phyloP scores from a whole-genome alignment of 1,284 basidiomycete genomes.

The Sporisorium sorghi region DNA sequence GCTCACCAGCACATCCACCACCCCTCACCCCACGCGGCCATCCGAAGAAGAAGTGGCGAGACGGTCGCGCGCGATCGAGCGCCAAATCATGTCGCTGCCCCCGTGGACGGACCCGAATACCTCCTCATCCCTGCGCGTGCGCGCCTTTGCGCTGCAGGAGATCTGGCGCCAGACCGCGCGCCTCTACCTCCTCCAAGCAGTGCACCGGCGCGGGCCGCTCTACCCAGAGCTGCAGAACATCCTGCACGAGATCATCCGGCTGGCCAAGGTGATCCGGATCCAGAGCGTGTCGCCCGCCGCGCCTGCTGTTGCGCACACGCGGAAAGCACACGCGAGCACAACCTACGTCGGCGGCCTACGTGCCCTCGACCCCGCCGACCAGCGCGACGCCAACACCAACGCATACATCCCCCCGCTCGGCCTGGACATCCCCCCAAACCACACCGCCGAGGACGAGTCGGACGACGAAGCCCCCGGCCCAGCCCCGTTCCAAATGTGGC shows the following conservation, averaged over 20 bases:
- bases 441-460: neutral
- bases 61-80: slow-evolving; percentile 38
- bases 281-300: slow-evolving; percentile 27
- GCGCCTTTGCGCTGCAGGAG: slow-evolving; percentile 51
- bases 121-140: slow-evolving; percentile 32
- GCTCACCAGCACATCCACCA: slow-evolving; percentile 14
- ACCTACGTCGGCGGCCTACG: slow-evolving; percentile 41
- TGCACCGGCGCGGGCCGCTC: slow-evolving; percentile 48
- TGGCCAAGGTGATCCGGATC: slow-evolving; percentile 46
- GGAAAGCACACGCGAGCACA: slow-evolving; percentile 4
- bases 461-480: slow-evolving; percentile 1
- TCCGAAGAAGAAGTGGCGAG: slow-evolving; percentile 29
- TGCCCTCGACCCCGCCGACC: neutral
- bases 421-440: neutral
- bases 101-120: slow-evolving; percentile 45
- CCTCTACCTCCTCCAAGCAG: slow-evolving; percentile 48
- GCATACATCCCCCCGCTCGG: too few species aligned
- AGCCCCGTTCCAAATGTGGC: slow-evolving; percentile 46
- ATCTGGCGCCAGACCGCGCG: slow-evolving; percentile 54
- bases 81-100: slow-evolving; percentile 38
- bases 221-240: slow-evolving; percentile 43
- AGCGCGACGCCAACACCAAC: slow-evolving; percentile 28
- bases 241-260: slow-evolving; percentile 49
- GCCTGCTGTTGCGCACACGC: neutral
- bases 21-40: slow-evolving; percentile 14